Evolutionary conservation across 306 rosid species (phyloP).

Genomic region (Lotus japonicus): DNA sequence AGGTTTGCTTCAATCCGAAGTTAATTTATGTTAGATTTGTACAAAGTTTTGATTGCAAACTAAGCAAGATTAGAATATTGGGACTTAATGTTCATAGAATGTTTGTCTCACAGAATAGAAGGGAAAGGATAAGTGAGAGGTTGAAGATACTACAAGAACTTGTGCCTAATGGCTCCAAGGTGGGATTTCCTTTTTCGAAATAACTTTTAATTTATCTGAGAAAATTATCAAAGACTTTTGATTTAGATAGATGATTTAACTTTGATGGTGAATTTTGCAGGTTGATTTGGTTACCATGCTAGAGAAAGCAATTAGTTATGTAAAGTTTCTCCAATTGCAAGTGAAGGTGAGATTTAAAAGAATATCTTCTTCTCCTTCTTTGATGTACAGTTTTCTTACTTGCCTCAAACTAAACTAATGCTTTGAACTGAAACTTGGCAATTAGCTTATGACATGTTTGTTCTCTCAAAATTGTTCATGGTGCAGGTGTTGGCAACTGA

Average conservation of each 20-base stretch:
- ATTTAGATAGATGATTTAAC: not conserved
- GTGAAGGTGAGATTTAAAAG: conserved; percentile 52
- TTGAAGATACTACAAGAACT: conserved; percentile 67
- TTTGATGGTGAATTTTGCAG: conserved; percentile 25
- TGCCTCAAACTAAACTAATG: not conserved
- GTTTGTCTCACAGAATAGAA: conserved; percentile 64
- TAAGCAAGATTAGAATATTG: conserved; percentile 7
- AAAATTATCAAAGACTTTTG: not conserved
- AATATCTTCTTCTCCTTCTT: not conserved
- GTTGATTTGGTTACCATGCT: conserved; percentile 92
- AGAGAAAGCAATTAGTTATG: conserved; percentile 83
- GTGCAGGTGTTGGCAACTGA: conserved; percentile 70
- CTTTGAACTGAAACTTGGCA: not conserved
- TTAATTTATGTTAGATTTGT: conserved; percentile 2
- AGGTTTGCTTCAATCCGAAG: conserved; percentile 51
- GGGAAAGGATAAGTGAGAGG: conserved; percentile 88
- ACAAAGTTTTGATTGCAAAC: conserved; percentile 15
- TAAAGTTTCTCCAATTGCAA: conserved; percentile 86
- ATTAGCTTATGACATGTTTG: not conserved
- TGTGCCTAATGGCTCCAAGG: conserved; percentile 92
- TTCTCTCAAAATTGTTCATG: not conserved
- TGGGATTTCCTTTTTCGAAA: not conserved
- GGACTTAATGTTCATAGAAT: conserved; percentile 24
- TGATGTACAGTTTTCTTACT: not conserved
- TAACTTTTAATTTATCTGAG: not conserved